phyloP scores from a whole-genome alignment of 2,329 filamentous ascomycete genomes.

The Thielaviopsis populi region DNA sequence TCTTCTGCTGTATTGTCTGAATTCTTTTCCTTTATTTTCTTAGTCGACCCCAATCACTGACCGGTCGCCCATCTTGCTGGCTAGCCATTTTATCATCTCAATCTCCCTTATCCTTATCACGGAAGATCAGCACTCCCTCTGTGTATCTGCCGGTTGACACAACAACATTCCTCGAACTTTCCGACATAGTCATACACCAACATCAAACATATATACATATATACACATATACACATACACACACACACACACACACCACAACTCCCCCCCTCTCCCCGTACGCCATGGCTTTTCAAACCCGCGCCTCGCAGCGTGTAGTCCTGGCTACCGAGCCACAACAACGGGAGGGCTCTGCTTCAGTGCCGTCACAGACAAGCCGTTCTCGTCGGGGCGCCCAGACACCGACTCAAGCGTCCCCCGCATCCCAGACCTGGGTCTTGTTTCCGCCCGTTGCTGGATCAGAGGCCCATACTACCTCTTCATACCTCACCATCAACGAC shows the following conservation, averaged over 20 bases:
- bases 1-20: not conserved
- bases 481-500: constrained; percentile 16
- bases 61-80: not conserved
- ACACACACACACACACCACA: not conserved
- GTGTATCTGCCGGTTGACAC: not conserved
- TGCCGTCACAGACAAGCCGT: constrained; percentile 8
- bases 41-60: not conserved
- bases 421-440: constrained; percentile 65
- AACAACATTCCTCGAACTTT: not conserved
- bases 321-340: constrained; percentile 7
- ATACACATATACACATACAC: not conserved
- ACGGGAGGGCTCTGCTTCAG: constrained; percentile 12
- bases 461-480: constrained; percentile 19
- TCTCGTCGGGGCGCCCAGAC: constrained; percentile 8
- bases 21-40: not conserved
- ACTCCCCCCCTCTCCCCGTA: not conserved
- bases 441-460: constrained; percentile 63
- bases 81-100: not conserved
- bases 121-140: not conserved
- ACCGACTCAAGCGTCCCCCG: constrained; percentile 18
- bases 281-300: constrained; percentile 15
- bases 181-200: not conserved
- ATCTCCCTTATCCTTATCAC: not conserved
- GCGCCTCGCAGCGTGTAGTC: constrained; percentile 12
- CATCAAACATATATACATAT: not conserved